Base-by-base conservation (phyloP, 1,284 basidiomycete genomes). In the Cryptococcus sp. region DNA sequence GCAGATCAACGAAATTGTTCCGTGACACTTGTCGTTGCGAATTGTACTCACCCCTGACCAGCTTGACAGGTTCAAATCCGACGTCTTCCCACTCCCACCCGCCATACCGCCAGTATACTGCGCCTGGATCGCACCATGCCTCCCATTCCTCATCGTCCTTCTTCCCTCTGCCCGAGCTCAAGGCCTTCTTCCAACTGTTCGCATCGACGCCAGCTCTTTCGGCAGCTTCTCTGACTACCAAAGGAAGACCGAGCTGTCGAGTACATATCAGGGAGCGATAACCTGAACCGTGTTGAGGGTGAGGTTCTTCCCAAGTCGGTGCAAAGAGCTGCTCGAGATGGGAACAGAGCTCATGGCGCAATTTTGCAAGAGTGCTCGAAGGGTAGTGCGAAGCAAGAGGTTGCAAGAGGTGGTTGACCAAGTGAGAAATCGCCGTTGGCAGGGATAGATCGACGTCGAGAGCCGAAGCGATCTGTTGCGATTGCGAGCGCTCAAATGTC, bases 111-210 rank as follows among this genome's bases (percentile, higher is more conserved):
- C 73, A 77, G 37, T 69, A 65, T 10, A 79, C 74, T 57, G 69
- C 66, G 11, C 77, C 77, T 16, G 77, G 77, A 69, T 79, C 77
- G 54, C 76, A 74, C 76, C 76, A 79, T 7, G 69, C 70, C 58
- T 79, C 72, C 77, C 77, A 79, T 29, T 63, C 65, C n/a, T 64
- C 55, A 4, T 59, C 64, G 44, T 57, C 53, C 4, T 59, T 54
- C 17, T 58, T 52, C 3, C 38, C 48, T 23, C 59, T 60, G 7
- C 50, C 57, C 7, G 55, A 41, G 17, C 64, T 69, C 49, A 79
- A 65, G 2, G 66, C 69, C 43, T 49, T 55, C 25, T 56, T 57
- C 77, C 77, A 79, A 0, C 63, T 48, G 8, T 45, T 52, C 17
- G 59, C 50, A 38, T 76, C 70, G 2, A 79, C 65, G 0, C 63